phyloP scores from a whole-genome alignment of 2,329 filamentous ascomycete genomes.

The Corniculantispora saksenae region DNA sequence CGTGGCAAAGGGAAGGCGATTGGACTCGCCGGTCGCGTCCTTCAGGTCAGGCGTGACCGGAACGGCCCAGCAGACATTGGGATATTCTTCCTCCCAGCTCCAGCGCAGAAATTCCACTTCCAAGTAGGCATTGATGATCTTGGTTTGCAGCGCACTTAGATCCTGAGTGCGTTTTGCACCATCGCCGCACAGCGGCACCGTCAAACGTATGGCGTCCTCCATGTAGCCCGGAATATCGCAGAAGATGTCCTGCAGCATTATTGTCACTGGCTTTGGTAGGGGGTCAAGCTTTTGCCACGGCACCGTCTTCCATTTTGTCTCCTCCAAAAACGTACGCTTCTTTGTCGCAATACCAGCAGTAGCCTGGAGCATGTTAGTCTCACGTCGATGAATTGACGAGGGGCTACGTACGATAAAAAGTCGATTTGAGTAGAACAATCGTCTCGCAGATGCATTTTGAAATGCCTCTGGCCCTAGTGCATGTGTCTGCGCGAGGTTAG shows the following conservation, averaged over 20 bases:
- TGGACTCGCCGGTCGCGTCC: not conserved
- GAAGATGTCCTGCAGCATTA: slow-evolving; percentile 21
- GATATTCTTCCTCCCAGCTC: not conserved
- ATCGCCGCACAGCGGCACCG: too few species aligned
- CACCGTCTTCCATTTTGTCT: slow-evolving; percentile 14
- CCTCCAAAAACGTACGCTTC: slow-evolving; percentile 17
- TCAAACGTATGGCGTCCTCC: not conserved
- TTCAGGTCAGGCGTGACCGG: not conserved
- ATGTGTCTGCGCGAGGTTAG: not conserved
- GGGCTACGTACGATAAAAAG: not conserved
- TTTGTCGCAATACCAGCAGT: slow-evolving; percentile 20
- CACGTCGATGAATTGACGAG: not conserved
- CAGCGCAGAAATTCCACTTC: not conserved
- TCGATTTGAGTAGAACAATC: slow-evolving; percentile 7
- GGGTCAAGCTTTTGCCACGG: slow-evolving; percentile 11
- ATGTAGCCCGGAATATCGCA: slow-evolving; percentile 18
- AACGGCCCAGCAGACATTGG: slow-evolving; percentile 8
- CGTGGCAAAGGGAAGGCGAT: not conserved
- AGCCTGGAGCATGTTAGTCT: not conserved
- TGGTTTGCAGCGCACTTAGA: not conserved
- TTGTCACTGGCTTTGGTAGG: slow-evolving; percentile 10
- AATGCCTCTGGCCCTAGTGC: slow-evolving; percentile 17
- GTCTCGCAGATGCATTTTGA: slow-evolving; percentile 16
- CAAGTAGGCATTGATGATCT: not conserved
- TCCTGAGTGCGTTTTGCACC: not conserved